Evolutionary conservation across 2,329 filamentous ascomycete species (phyloP), one percentile per base, ranked within the genome.

Genomic region (Paecilomyces dactylethromorphus): DNA sequence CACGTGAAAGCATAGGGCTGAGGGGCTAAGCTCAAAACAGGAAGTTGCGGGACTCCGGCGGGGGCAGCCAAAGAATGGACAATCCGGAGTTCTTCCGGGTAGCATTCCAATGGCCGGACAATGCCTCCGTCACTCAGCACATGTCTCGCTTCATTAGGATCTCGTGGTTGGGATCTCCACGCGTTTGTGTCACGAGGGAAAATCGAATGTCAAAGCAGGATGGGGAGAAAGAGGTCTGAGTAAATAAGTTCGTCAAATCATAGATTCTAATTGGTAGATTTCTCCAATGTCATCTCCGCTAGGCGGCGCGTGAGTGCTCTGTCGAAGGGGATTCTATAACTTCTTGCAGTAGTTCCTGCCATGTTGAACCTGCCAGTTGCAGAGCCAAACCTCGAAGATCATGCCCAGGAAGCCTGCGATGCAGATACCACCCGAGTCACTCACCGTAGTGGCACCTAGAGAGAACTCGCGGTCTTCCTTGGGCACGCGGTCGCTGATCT

Each of bases 401-500:
- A 97, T 93, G 49, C 92, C 87, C 10, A 96, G 67, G 54, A 97
- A 86, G 0, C 91, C 91, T 0, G 93, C 93, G 12, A 95, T 82
- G 69, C 91, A 96, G 33, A 97, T 96, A 0, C 94, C 93, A 0
- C 80, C 92, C 49, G 90, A 94, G 72, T 97, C 94, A 70, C 91
- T 96, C 49, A 97, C 93, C 26, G 89, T 95, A 2, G 92, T 94
- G 0, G 92, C 93, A 0, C 90, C 87, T 1, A 99, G 78, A 60
- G 91, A 95, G 69, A 97, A 97, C 75, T 99, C 94, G 5, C 93
- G 83, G 56, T 97, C 92, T 32, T 86, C 84, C 3, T 82, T 78
- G 0, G 87, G 85, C 0, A 97, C 87, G 6, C 87, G 86, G 67
- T 97, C 91, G 71, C 91, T 88, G 62, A 99, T 97, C 71, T 95